phyloP scores from a whole-genome alignment of 225 moss, liverwort and hornwort species.

The Neckera pumila region DNA sequence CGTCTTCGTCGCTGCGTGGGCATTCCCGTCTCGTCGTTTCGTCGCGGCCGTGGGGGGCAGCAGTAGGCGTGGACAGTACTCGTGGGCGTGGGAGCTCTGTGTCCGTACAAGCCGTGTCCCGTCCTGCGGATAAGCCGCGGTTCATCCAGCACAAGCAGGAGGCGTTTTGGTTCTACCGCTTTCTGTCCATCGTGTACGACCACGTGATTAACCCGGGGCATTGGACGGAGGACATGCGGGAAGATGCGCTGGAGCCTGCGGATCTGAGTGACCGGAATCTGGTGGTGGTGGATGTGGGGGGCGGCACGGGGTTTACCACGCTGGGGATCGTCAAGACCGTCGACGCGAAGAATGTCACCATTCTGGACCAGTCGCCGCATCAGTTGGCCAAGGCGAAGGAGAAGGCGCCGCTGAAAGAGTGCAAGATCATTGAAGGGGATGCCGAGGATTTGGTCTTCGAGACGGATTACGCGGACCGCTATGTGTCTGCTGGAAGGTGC shows the following conservation, averaged over 20 bases:
- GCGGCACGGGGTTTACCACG: conserved; percentile 86
- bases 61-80: background rate
- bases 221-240: conserved; percentile 99
- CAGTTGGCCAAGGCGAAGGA: conserved; percentile 89
- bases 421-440: conserved; percentile 86
- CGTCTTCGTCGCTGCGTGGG: background rate
- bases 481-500: conserved; percentile 93
- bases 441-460: conserved; percentile 85
- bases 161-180: conserved; percentile 98
- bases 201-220: conserved; percentile 96
- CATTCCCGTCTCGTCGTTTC: background rate
- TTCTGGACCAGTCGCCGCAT: conserved; percentile 93
- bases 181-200: conserved; percentile 90
- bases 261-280: conserved; percentile 64
- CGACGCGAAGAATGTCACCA: conserved; percentile 91
- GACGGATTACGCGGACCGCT: conserved; percentile 88
- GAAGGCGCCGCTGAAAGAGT: conserved; percentile 76
- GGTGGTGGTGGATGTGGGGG: conserved; percentile 90
- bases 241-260: conserved; percentile 85
- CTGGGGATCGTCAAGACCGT: conserved; percentile 72
- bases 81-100: background rate
- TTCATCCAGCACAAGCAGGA: conserved; percentile 99
- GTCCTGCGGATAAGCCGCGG: conserved; percentile 76
- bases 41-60: background rate
- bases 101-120: conserved; percentile 3